These are phyloP conservation scores for Achlya hypogyna DNA, from an alignment of 352 stramenopile genomes.

Conservation along the genomic window DNA sequence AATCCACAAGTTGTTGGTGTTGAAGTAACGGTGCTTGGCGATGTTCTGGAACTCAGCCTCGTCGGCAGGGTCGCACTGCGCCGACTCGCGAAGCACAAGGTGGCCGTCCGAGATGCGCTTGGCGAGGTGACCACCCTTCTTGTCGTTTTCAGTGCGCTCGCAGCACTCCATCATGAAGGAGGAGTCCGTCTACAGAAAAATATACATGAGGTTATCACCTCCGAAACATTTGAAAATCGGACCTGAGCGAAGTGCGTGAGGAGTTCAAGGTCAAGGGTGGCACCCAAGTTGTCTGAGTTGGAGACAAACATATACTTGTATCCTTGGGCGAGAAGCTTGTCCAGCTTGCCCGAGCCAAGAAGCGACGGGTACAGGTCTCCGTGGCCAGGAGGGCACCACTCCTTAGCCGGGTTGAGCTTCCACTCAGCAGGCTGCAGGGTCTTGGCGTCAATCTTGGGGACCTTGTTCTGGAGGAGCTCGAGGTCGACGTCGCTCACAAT, in stretches of 20 bases:
- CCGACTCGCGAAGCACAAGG: conserved; percentile 91
- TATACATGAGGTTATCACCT: conserved; percentile 23
- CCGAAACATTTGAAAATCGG: too few species aligned
- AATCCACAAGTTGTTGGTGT: conserved; percentile 88
- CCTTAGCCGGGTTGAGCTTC: conserved; percentile 56
- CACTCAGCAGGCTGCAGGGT: conserved; percentile 66
- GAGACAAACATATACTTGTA: conserved; percentile 89
- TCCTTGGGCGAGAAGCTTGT: conserved; percentile 74
- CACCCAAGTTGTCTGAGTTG: conserved; percentile 84
- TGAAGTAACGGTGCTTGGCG: conserved; percentile 82
- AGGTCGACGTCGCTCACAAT: conserved; percentile 91
- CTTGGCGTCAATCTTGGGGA: conserved; percentile 89
- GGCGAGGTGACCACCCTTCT: conserved; percentile 97
- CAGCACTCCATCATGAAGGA: conserved; percentile 93
- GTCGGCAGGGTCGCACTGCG: conserved; percentile 81
- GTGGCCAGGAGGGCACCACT: conserved; percentile 82
- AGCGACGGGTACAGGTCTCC: conserved; percentile 81
- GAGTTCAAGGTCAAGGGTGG: conserved; percentile 71
- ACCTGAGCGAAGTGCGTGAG: conserved; percentile 81
- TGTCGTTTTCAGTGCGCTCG: conserved; percentile 97
- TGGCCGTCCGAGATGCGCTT: conserved; percentile 85
- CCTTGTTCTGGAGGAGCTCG: conserved; percentile 98
- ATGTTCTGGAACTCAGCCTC: conserved; percentile 83
- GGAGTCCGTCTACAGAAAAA: conserved; percentile 66
- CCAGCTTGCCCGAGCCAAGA: conserved; percentile 72